Percentiles rank a stretch among this genome's conserved stretches.
Conservation (phyloP, 306 rosid genomes). For the Medicago lupulina region DNA sequence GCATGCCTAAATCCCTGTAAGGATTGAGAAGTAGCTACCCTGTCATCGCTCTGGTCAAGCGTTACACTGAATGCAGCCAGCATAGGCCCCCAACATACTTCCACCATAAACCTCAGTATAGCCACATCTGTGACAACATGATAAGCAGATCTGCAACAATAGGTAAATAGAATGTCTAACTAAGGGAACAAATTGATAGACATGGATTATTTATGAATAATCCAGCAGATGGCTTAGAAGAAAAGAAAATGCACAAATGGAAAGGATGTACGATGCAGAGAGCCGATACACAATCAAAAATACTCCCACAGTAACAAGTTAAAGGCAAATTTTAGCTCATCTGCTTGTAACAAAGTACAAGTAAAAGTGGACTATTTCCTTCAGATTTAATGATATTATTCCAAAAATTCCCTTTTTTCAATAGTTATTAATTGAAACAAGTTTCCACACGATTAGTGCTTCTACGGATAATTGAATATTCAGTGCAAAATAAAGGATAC, state of each 20-base stretch:
- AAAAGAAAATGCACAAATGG: constrained; percentile 33
- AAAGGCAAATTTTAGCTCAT: not conserved
- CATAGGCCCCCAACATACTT: constrained; percentile 99
- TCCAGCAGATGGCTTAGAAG: constrained; percentile 10
- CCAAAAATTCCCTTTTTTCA: not conserved
- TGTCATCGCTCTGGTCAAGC: constrained; percentile 97
- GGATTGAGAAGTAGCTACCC: constrained; percentile 88
- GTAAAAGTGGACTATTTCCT: not conserved
- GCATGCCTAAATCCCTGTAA: constrained; percentile 92
- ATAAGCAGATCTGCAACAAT: constrained; percentile 79
- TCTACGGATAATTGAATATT: not conserved
- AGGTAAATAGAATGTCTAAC: constrained; percentile 41
- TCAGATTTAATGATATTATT: not conserved
- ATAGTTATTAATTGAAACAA: not conserved
- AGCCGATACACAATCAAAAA: constrained; percentile 12
- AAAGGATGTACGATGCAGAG: constrained; percentile 23
- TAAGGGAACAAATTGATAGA: constrained; percentile 13
- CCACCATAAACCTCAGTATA: constrained; percentile 97
- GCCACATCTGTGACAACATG: constrained; percentile 91
- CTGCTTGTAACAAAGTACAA: not conserved
- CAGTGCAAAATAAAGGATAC: not conserved
- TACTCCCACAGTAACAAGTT: not conserved
- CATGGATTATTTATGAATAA: constrained; percentile 23
- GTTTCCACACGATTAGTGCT: not conserved
- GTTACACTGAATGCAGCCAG: constrained; percentile 98